Conservation (phyloP, 164 flowering plant genomes). For the Kingdonia uniflora region DNA sequence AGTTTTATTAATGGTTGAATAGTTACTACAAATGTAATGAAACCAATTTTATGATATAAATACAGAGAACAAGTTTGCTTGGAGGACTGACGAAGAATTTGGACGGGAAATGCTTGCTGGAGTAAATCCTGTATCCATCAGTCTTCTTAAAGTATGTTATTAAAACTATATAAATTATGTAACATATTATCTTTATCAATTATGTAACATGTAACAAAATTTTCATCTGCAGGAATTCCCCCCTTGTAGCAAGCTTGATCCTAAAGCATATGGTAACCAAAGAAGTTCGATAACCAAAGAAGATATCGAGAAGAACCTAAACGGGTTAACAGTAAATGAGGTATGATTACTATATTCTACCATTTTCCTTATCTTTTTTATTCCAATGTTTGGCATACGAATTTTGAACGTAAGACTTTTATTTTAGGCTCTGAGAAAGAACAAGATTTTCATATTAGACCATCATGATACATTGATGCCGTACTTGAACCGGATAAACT, state of each 20-base stretch:
- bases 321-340: slow-evolving; percentile 26
- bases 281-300: no score
- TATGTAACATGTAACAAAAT: no score
- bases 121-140: slow-evolving; percentile 25
- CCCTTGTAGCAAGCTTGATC: slow-evolving; percentile 31
- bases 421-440: slow-evolving; percentile 37
- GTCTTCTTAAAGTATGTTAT: slow-evolving; percentile 9
- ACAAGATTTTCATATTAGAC: slow-evolving; percentile 52
- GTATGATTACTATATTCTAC: slow-evolving; percentile 7
- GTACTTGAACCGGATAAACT: slow-evolving; percentile 37
- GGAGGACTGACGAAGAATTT: slow-evolving; percentile 35
- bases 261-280: slow-evolving; percentile 31
- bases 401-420: background rate
- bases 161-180: background rate
- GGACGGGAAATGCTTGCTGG: slow-evolving; percentile 34
- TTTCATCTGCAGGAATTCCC: slow-evolving; percentile 29
- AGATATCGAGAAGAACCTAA: slow-evolving; percentile 20
- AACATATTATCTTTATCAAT: background rate
- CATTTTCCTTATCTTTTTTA: background rate
- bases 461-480: slow-evolving; percentile 57
- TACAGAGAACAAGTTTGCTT: slow-evolving; percentile 28
- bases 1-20: no score
- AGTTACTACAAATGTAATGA: no score
- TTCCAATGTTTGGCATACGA: no score
- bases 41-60: no score